Percentiles rank a stretch among this genome's conserved stretches.
Conservation (phyloP, 176 grass and related monocot species). For the Saccharum officinarum region DNA sequence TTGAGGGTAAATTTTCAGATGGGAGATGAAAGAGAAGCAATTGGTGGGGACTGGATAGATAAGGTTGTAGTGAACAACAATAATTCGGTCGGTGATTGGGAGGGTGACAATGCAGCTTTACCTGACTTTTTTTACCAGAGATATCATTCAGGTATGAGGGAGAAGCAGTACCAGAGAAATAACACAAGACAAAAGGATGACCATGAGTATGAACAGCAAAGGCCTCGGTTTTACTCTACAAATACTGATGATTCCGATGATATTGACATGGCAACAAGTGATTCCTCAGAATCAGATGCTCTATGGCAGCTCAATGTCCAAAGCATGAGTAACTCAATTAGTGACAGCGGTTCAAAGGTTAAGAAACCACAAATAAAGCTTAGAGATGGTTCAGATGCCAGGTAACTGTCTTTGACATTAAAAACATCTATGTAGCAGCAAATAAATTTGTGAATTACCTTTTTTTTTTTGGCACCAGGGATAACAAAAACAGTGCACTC, state of each 20-base stretch:
- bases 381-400: constrained; percentile 68
- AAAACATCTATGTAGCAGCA: not conserved
- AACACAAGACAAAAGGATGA: constrained; percentile 52
- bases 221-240: constrained; percentile 64
- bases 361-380: constrained; percentile 83
- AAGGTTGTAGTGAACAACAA: constrained; percentile 91
- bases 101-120: constrained; percentile 63
- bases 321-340: constrained; percentile 58
- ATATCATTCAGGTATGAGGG: constrained; percentile 55
- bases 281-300: constrained; percentile 97
- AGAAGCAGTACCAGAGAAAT: constrained; percentile 52
- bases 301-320: constrained; percentile 88
- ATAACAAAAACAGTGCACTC: not conserved
- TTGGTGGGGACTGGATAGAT: constrained; percentile 85
- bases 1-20: constrained; percentile 71
- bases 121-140: constrained; percentile 93
- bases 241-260: constrained; percentile 95
- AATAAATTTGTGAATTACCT: constrained; percentile 3
- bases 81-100: constrained; percentile 69
- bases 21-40: constrained; percentile 75
- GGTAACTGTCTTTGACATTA: constrained; percentile 44
- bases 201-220: constrained; percentile 62
- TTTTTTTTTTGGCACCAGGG: constrained; percentile 1
- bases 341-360: constrained; percentile 66
- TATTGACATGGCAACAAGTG: constrained; percentile 93